These are phyloP conservation scores for Plasmodium ovale DNA, from an alignment of 169 alveolate genomes.

Conservation along the genomic window DNA sequence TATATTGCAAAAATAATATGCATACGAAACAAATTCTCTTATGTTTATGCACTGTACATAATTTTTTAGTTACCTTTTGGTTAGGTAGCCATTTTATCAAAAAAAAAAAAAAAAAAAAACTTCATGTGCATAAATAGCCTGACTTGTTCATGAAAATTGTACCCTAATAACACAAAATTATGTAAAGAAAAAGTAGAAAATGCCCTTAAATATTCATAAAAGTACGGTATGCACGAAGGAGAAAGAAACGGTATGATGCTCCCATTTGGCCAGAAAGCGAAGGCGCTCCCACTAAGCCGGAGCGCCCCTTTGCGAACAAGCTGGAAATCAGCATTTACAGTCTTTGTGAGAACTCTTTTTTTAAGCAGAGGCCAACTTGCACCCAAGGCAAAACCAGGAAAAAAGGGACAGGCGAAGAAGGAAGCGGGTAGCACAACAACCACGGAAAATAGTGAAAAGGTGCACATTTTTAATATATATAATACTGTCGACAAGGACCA, in stretches of 20 bases:
- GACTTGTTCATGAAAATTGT: not conserved
- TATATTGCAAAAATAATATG: no score
- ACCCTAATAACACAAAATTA: not conserved
- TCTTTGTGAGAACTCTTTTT: slow-evolving; percentile 35
- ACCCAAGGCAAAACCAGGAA: slow-evolving; percentile 71
- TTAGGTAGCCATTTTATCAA: not conserved
- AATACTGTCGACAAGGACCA: slow-evolving; percentile 83
- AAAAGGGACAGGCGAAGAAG: slow-evolving; percentile 77
- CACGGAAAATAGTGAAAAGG: slow-evolving; percentile 77
- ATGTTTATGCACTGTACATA: no score
- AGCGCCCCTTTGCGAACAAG: no score
- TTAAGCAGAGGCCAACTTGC: slow-evolving; percentile 28
- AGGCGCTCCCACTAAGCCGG: no score
- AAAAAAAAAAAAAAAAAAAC: no score
- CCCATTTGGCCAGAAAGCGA: no score
- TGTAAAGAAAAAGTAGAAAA: not conserved
- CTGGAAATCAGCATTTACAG: slow-evolving; percentile 1
- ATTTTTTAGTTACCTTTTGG: no score
- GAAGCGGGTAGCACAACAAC: slow-evolving; percentile 49
- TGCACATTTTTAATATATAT: slow-evolving; percentile 84
- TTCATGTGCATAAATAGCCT: not conserved
- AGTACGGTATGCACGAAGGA: no score
- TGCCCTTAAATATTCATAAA: no score
- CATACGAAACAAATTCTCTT: not conserved
- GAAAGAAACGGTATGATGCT: no score